These are phyloP conservation scores for Oryza meridionalis DNA, from an alignment of 176 grass and related monocot species.

Conservation along the genomic window DNA sequence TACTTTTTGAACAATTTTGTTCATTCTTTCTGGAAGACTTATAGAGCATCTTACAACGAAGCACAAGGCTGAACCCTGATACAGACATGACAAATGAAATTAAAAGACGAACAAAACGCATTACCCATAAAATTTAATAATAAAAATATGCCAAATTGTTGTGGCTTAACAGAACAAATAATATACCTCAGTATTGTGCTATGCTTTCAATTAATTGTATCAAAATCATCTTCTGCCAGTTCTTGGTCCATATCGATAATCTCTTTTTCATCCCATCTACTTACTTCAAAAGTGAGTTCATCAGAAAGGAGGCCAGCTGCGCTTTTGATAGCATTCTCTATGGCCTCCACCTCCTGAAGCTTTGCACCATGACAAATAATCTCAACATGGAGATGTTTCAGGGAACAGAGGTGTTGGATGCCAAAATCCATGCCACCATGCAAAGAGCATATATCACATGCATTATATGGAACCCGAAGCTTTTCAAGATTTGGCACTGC, in stretches of 20 bases:
- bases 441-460: neutral
- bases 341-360: slow-evolving; percentile 1
- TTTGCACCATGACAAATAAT: neutral
- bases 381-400: slow-evolving; percentile 18
- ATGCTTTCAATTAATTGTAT: neutral
- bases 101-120: too few relatives aligned
- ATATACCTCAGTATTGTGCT: slow-evolving; percentile 11
- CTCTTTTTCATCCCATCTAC: slow-evolving; percentile 32
- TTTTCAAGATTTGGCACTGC: slow-evolving; percentile 28
- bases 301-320: neutral
- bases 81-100: too few relatives aligned
- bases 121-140: too few relatives aligned
- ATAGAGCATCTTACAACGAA: too few relatives aligned
- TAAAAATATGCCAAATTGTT: neutral
- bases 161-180: slow-evolving; percentile 3
- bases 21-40: too few relatives aligned
- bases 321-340: slow-evolving; percentile 2
- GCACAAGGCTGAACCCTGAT: too few relatives aligned
- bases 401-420: neutral
- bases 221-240: slow-evolving; percentile 5
- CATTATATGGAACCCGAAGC: slow-evolving; percentile 14
- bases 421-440: neutral
- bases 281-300: slow-evolving; percentile 28
- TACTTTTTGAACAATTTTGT: too few relatives aligned
- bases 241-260: slow-evolving; percentile 12